Conservation (phyloP, 805 yeast species). For the Candida andamanensis region DNA sequence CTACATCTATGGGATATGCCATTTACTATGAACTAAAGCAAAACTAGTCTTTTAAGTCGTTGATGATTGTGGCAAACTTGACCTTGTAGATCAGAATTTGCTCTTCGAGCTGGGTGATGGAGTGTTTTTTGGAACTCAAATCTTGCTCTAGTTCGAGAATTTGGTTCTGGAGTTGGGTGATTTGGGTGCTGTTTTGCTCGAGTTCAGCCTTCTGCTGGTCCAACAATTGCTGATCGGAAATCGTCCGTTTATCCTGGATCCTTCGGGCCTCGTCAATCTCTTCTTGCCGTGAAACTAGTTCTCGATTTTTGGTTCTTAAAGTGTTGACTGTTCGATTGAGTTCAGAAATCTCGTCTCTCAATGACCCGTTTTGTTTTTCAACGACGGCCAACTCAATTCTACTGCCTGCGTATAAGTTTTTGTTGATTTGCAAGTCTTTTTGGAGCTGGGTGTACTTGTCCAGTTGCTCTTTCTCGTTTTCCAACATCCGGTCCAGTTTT, state of each 20-base stretch:
- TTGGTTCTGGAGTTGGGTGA: too few relatives aligned
- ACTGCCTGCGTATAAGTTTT: neutral
- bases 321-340: neutral
- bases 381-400: conserved; percentile 3
- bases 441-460: neutral
- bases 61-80: too few relatives aligned
- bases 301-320: neutral
- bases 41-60: too few relatives aligned
- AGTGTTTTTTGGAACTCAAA: too few relatives aligned
- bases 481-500: neutral
- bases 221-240: neutral
- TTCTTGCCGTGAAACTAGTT: neutral
- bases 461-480: neutral
- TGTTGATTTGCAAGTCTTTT: too few relatives aligned
- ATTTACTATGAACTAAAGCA: too few relatives aligned
- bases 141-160: too few relatives aligned
- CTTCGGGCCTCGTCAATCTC: conserved; percentile 3
- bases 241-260: conserved; percentile 5
- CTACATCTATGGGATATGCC: too few relatives aligned
- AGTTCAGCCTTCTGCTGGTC: conserved; percentile 1
- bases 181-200: conserved; percentile 1
- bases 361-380: neutral
- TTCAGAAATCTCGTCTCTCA: too few relatives aligned
- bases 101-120: too few relatives aligned
- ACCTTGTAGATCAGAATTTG: too few relatives aligned